These are phyloP conservation scores for Aspergillus fructus DNA, from an alignment of 2,329 filamentous ascomycete genomes.

Conservation along the genomic window DNA sequence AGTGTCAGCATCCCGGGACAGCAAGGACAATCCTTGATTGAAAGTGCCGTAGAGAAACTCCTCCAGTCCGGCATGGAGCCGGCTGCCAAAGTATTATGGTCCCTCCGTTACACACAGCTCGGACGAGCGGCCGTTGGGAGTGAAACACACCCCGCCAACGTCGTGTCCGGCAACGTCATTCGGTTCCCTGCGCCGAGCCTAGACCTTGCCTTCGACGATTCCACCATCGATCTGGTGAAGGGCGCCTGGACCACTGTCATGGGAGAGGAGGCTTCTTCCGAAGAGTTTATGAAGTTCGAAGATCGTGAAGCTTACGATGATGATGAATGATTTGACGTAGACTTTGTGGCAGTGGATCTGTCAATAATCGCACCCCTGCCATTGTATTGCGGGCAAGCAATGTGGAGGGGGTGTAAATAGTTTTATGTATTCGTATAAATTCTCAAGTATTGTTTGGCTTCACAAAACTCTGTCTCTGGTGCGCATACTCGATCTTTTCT, in stretches of 20 bases:
- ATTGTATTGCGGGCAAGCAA: slow-evolving; percentile 6
- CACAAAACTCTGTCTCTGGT: not conserved
- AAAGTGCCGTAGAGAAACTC: slow-evolving; percentile 41
- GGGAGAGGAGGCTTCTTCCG: slow-evolving; percentile 50
- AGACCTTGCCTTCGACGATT: slow-evolving; percentile 74
- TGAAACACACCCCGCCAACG: slow-evolving; percentile 12
- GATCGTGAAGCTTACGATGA: slow-evolving; percentile 65
- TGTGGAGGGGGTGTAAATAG: not conserved
- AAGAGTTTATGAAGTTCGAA: slow-evolving; percentile 73
- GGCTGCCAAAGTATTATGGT: slow-evolving; percentile 50
- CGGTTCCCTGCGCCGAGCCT: slow-evolving; percentile 60
- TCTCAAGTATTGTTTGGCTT: not conserved
- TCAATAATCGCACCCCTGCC: not conserved
- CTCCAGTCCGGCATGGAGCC: slow-evolving; percentile 34
- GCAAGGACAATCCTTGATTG: slow-evolving; percentile 42
- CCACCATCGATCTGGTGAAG: slow-evolving; percentile 64
- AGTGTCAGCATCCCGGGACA: slow-evolving; percentile 42
- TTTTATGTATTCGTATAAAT: not conserved
- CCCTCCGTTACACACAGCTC: slow-evolving; percentile 52
- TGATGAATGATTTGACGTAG: slow-evolving; percentile 39
- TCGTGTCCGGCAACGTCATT: slow-evolving; percentile 47
- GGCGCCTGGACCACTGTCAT: slow-evolving; percentile 68
- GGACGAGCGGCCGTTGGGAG: slow-evolving; percentile 22
- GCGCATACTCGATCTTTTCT: not conserved
- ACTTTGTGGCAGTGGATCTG: not conserved